Conservation (phyloP, 1,139 yeast species). For the Nakaseomyces uthaithaninus region DNA sequence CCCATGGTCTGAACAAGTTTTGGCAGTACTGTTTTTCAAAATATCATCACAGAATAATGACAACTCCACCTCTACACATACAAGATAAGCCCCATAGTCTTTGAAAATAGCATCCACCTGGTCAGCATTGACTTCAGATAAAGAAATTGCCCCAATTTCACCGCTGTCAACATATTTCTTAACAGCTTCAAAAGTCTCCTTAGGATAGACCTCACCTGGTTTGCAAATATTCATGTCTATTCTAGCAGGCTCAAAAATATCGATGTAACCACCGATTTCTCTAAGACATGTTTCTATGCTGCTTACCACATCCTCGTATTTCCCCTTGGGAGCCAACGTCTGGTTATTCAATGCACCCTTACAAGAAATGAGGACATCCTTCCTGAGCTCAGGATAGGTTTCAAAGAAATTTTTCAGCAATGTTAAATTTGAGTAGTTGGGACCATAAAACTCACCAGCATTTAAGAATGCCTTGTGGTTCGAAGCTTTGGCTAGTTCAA, state of each 20-base stretch:
- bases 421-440: conserved; percentile 43
- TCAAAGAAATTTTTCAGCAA: conserved; percentile 50
- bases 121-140: conserved; percentile 60
- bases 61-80: conserved; percentile 67
- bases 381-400: conserved; percentile 46
- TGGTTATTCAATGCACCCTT: conserved; percentile 50
- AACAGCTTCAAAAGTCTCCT: conserved; percentile 42
- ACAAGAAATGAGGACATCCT: conserved; percentile 50
- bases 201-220: conserved; percentile 25
- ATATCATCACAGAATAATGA: conserved; percentile 58
- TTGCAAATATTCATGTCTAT: conserved; percentile 41
- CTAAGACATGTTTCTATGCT: conserved; percentile 45
- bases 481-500: conserved; percentile 36
- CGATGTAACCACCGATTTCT: conserved; percentile 42
- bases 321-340: conserved; percentile 41
- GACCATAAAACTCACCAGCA: conserved; percentile 74
- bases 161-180: conserved; percentile 48
- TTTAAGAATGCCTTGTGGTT: conserved; percentile 54
- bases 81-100: conserved; percentile 41
- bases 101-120: conserved; percentile 51
- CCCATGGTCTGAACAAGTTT: conserved; percentile 43
- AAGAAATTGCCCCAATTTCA: conserved; percentile 53
- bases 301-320: conserved; percentile 38
- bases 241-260: conserved; percentile 64
- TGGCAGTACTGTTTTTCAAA: conserved; percentile 51